These are phyloP conservation scores for Turritis glabra DNA, from an alignment of 345 rosid species.

Conservation along the genomic window DNA sequence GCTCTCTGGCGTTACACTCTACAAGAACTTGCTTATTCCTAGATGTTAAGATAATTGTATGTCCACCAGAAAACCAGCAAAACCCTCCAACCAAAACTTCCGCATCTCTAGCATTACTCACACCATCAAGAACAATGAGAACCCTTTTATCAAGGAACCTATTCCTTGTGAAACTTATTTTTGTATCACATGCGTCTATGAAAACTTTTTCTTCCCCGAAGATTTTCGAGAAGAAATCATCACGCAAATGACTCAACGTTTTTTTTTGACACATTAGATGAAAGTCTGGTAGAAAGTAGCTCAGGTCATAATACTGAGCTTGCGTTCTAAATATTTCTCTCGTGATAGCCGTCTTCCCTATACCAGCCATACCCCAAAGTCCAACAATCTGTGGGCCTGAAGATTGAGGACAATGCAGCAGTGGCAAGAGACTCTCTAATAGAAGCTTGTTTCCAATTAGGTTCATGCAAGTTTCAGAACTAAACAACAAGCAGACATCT, in stretches of 20 bases:
- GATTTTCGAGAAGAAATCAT: conserved; percentile 23
- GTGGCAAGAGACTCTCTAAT: neutral
- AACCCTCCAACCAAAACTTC: conserved; percentile 32
- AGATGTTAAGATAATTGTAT: conserved; percentile 36
- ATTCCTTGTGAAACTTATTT: conserved; percentile 1
- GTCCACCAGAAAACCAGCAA: conserved; percentile 33
- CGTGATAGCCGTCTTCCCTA: conserved; percentile 13
- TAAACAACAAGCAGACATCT: neutral
- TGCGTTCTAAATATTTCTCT: conserved; percentile 7
- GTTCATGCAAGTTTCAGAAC: neutral
- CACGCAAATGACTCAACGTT: conserved; percentile 14
- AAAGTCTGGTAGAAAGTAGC: conserved; percentile 37
- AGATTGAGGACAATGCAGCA: conserved; percentile 3
- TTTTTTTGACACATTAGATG: conserved; percentile 17
- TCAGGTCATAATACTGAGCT: conserved; percentile 10
- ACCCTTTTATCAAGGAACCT: conserved; percentile 19
- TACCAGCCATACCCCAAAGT: conserved; percentile 38
- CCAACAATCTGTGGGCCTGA: conserved; percentile 24
- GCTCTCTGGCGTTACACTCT: conserved; percentile 14
- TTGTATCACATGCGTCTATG: conserved; percentile 11
- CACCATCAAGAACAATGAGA: conserved; percentile 38
- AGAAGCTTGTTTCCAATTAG: neutral
- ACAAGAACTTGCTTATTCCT: conserved; percentile 32
- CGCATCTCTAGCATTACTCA: conserved; percentile 18
- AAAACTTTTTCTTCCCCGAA: conserved; percentile 15